phyloP scores from a whole-genome alignment of 306 rosid genomes.

The Ochetophila trinervis region DNA sequence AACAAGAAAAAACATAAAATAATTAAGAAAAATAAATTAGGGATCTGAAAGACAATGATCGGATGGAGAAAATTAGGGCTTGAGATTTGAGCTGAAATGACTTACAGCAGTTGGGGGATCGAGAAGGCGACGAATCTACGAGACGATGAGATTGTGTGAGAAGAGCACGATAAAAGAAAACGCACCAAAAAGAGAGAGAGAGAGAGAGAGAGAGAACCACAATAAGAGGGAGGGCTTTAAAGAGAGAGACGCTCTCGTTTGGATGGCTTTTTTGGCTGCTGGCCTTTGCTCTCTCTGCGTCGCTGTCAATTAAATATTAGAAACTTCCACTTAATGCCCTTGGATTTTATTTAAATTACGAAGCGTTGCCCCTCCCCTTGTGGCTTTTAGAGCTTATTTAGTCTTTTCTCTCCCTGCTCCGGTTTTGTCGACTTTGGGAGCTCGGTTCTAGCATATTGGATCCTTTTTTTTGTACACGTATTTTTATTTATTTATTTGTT shows the following conservation, averaged over 20 bases:
- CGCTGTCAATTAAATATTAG: slow-evolving; percentile 46
- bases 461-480: slow-evolving; percentile 4
- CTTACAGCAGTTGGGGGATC: slow-evolving; percentile 77
- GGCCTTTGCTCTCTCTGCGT: slow-evolving; percentile 37
- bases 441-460: slow-evolving; percentile 13
- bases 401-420: slow-evolving; percentile 2
- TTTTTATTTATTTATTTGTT: background rate
- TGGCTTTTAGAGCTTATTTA: background rate
- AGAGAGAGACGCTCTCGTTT: slow-evolving; percentile 40
- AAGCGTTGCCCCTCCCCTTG: background rate
- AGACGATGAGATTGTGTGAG: slow-evolving; percentile 65
- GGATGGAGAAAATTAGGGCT: slow-evolving; percentile 16
- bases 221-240: slow-evolving; percentile 33
- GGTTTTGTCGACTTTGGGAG: slow-evolving; percentile 29
- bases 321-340: slow-evolving; percentile 29
- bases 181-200: slow-evolving; percentile 31
- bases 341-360: slow-evolving; percentile 7
- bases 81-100: slow-evolving; percentile 32
- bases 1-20: background rate
- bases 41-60: slow-evolving; percentile 49
- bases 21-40: slow-evolving; percentile 24
- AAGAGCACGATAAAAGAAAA: slow-evolving; percentile 48
- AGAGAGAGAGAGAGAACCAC: slow-evolving; percentile 44
- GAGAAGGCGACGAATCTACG: slow-evolving; percentile 48
- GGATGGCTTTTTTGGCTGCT: slow-evolving; percentile 63